phyloP scores from a whole-genome alignment of 2,329 filamentous ascomycete species.

The Mariannaea elegans region DNA sequence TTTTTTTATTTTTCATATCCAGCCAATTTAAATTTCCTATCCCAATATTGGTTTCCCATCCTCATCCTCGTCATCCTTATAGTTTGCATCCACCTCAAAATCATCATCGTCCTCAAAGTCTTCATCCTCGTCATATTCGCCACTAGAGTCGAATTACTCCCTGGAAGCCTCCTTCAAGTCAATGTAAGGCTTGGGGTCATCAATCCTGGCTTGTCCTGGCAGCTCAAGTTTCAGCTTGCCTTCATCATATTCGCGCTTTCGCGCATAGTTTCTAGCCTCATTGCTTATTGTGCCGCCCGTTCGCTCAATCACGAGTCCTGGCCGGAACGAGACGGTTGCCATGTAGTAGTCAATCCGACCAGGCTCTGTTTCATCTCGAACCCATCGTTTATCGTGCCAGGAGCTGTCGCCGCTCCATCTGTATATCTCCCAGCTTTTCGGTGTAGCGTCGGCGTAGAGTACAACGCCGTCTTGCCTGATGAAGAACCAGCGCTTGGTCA shows the following conservation, averaged over 20 bases:
- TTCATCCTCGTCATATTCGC: too few relatives aligned
- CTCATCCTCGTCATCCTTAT: too few relatives aligned
- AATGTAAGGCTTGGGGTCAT: neutral
- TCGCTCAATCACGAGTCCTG: constrained; percentile 28
- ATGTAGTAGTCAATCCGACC: constrained; percentile 56
- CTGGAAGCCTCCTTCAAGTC: neutral
- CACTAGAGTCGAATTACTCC: too few relatives aligned
- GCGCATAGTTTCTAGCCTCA: neutral
- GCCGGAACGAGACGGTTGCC: constrained; percentile 48
- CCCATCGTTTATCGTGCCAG: constrained; percentile 49
- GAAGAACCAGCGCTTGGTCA: constrained; percentile 35
- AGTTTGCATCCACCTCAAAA: too few relatives aligned
- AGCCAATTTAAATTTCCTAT: too few relatives aligned
- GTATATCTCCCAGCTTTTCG: constrained; percentile 38
- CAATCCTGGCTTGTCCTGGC: neutral
- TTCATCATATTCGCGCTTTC: neutral
- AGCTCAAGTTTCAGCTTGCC: constrained; percentile 5
- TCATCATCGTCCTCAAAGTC: too few relatives aligned
- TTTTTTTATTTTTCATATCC: too few relatives aligned
- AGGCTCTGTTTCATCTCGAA: constrained; percentile 52
- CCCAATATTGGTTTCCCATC: too few relatives aligned
- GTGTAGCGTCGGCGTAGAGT: constrained; percentile 42
- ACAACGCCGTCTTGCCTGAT: constrained; percentile 43
- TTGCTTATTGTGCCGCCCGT: constrained; percentile 29
- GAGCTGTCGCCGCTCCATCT: constrained; percentile 57